A percentile compares a stretch with the other conserved stretches of the same genome.
Conservation (phyloP, 2,329 filamentous ascomycete genomes). For the Zasmidium citrigriseum region DNA sequence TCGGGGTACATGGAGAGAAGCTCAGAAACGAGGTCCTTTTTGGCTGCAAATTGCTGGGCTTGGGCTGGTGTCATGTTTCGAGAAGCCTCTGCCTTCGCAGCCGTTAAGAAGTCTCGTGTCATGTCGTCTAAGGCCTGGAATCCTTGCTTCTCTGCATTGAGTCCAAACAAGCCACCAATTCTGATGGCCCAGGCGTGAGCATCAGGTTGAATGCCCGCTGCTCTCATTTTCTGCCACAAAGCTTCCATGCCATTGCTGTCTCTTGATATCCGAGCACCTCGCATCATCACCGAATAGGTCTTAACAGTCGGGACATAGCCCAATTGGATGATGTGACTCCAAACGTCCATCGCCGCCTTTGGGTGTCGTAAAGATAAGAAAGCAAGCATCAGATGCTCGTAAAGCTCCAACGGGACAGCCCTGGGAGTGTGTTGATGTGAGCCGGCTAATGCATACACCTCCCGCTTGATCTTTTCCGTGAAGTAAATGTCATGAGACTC, state of each 20-base stretch:
- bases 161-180: conserved; percentile 64
- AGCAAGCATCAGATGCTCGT: conserved; percentile 47
- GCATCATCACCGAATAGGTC: conserved; percentile 74
- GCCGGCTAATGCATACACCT: conserved; percentile 9
- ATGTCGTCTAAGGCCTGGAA: conserved; percentile 68
- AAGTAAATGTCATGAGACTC: conserved; percentile 7
- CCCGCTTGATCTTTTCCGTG: conserved; percentile 7
- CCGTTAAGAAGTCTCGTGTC: conserved; percentile 58
- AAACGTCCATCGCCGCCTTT: conserved; percentile 53
- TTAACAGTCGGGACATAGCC: conserved; percentile 61
- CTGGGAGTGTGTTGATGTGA: conserved; percentile 5
- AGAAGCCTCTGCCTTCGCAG: conserved; percentile 28
- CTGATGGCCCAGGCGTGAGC: conserved; percentile 68
- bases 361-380: conserved; percentile 48
- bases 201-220: conserved; percentile 63
- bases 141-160: conserved; percentile 49
- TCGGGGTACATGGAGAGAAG: conserved; percentile 24
- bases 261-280: conserved; percentile 64
- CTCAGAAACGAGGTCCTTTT: conserved; percentile 13
- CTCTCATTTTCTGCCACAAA: conserved; percentile 67
- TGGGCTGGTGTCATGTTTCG: neutral
- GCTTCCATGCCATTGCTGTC: conserved; percentile 62
- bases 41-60: conserved; percentile 20
- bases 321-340: conserved; percentile 57
- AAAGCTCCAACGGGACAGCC: conserved; percentile 30